Evolutionary conservation across 305 asterid species (phyloP), one percentile per base, ranked within the genome.

Genomic region (Rubia occidens): DNA sequence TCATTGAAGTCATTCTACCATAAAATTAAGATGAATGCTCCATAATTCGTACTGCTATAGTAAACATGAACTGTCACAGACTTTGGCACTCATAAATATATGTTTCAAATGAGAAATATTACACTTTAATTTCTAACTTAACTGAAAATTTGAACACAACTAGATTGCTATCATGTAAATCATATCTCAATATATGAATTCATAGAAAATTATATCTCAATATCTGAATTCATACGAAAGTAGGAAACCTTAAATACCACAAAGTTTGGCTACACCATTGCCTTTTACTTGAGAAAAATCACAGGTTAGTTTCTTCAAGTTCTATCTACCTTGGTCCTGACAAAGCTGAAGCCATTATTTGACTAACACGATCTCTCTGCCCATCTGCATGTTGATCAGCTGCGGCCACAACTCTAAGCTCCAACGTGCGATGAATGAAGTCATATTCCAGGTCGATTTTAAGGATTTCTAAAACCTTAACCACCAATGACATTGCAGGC

Each of bases 401-500:
- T 20, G 49, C 37, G 20, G 17, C 37, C 21, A n/a, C 24, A 0
- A 4, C 44, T 40, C 11, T 15, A 42, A 8, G 43, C 14, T 24
- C 58, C 15, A 74, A 4, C 18, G 54, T 54, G 5, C 4, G 17
- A 29, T 64, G 32, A 11, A 63, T 42, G 37, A 70, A 70, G 64
- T 64, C 35, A 18, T 18, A 69, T 20, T 70, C 71, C 58, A 64
- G 59, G 44, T 75, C 65, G 21, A 71, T 44, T 55, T 75, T 68
- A 37, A 56, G 37, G 44, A 72, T 72, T 14, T 71, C 69, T 11
- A 71, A 32, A 5, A 37, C 76, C 68, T 71, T 71, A 14, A 75
- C 72, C 6, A 71, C 75, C 37, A 60, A 6, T 20, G 72, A 24
- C 79, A 75, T 75, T 60, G 75, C 66, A 1, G 75, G 79, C 66